These are phyloP conservation scores for Cladobotryum protrusum DNA, from an alignment of 2,329 filamentous ascomycete genomes.

Conservation along the genomic window DNA sequence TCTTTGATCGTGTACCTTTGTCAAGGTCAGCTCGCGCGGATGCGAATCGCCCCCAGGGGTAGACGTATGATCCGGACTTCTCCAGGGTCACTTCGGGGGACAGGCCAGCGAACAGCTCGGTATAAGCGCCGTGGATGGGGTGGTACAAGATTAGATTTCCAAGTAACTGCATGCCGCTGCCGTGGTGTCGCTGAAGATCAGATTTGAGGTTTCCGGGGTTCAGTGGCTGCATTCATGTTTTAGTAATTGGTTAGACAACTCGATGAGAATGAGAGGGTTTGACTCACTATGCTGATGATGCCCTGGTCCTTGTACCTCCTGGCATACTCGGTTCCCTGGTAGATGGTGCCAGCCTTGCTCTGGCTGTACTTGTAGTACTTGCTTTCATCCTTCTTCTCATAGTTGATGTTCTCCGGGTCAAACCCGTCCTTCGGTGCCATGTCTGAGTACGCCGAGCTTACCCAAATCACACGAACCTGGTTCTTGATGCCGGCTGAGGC, in stretches of 20 bases:
- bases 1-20: neutral
- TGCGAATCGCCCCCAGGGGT: conserved; percentile 9
- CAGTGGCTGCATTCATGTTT: conserved; percentile 11
- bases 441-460: neutral
- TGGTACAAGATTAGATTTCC: conserved; percentile 19
- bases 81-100: conserved; percentile 36
- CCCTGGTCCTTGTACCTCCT: neutral
- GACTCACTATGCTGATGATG: neutral
- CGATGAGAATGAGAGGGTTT: neutral
- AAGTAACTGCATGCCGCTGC: neutral
- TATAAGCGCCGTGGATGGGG: conserved; percentile 38
- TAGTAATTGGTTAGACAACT: neutral
- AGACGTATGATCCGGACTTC: conserved; percentile 9
- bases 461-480: conserved; percentile 1
- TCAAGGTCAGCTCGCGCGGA: conserved; percentile 6
- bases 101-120: conserved; percentile 40
- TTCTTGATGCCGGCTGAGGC: conserved; percentile 3
- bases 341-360: neutral
- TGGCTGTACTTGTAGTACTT: neutral
- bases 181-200: conserved; percentile 20
- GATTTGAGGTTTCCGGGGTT: conserved; percentile 32
- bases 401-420: conserved; percentile 11
- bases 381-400: neutral
- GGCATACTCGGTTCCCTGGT: neutral
- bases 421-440: conserved; percentile 12